Conservation (phyloP, 441 rosid genomes). For the Bocquillonia castaneifolia region DNA sequence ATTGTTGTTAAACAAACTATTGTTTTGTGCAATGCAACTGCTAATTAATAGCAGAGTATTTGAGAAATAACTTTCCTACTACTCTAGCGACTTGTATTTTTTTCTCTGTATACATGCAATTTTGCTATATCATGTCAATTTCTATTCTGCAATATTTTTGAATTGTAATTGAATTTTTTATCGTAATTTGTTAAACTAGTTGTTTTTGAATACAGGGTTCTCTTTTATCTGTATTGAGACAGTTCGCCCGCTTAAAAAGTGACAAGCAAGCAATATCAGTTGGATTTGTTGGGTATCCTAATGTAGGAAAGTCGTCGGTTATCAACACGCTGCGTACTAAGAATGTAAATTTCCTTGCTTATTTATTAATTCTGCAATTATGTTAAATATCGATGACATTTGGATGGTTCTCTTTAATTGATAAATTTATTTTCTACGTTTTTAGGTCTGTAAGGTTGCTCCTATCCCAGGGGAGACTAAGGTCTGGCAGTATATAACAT, state of each 20-base stretch:
- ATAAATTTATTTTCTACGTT: background rate
- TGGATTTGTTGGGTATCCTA: constrained; percentile 93
- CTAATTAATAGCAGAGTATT: background rate
- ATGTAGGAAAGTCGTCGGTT: constrained; percentile 95
- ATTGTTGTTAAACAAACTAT: background rate
- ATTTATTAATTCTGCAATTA: background rate
- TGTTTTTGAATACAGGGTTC: constrained; percentile 56
- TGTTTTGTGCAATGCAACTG: background rate
- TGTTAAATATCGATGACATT: background rate
- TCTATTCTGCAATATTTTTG: background rate
- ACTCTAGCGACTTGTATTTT: background rate
- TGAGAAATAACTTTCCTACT: no score
- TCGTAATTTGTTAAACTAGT: constrained; percentile 4
- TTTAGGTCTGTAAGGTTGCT: constrained; percentile 93
- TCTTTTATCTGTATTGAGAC: constrained; percentile 80
- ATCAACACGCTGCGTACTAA: constrained; percentile 89
- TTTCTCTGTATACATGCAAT: background rate
- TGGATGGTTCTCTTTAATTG: background rate
- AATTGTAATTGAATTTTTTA: background rate
- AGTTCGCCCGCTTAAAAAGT: constrained; percentile 79
- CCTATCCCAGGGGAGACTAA: constrained; percentile 97
- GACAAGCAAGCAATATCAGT: constrained; percentile 97
- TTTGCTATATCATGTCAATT: background rate
- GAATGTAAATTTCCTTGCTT: constrained; percentile 68
- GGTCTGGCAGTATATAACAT: constrained; percentile 93